phyloP scores from a whole-genome alignment of 768 basidiomycete species.

The Calocera viscosa region DNA sequence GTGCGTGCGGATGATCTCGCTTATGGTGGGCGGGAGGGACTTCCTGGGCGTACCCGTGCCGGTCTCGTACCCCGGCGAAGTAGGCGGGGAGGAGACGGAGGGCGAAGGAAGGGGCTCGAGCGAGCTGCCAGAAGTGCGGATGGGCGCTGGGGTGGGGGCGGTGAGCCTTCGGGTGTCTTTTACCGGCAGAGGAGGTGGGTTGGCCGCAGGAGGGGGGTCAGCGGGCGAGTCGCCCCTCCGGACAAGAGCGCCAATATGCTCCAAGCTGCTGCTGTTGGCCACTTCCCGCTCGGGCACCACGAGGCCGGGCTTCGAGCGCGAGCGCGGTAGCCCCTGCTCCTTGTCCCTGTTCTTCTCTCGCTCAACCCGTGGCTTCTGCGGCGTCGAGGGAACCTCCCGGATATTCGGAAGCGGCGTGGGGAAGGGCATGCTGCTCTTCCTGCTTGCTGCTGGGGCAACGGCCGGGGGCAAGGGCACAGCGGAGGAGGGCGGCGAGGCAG shows the following conservation, averaged over 20 bases:
- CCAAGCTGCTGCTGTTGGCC: not conserved
- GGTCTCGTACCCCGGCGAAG: conserved; percentile 1
- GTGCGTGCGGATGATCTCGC: conserved; percentile 74
- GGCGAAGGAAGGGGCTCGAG: conserved; percentile 5
- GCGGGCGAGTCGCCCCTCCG: not conserved
- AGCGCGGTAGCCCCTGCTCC: not conserved
- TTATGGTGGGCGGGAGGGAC: conserved; percentile 62
- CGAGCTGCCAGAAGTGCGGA: conserved; percentile 7
- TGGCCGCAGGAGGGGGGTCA: not conserved
- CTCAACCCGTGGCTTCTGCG: conserved; percentile 7
- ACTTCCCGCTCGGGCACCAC: not conserved
- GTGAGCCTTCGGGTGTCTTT: not conserved
- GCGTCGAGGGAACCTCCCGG: not conserved
- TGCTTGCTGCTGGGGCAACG: not conserved
- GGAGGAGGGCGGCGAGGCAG: not conserved
- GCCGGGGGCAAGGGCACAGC: not conserved
- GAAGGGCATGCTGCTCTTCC: not conserved
- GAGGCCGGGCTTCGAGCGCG: not conserved
- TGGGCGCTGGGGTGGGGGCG: not conserved
- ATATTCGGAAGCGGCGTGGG: not conserved
- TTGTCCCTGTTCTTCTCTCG: not conserved
- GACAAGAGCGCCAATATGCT: not conserved
- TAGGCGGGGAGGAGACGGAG: not conserved
- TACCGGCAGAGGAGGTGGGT: not conserved
- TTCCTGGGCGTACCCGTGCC: conserved; percentile 19